Base-by-base conservation (phyloP, 2,329 filamentous ascomycete species). In the Aspergillus sp. region DNA sequence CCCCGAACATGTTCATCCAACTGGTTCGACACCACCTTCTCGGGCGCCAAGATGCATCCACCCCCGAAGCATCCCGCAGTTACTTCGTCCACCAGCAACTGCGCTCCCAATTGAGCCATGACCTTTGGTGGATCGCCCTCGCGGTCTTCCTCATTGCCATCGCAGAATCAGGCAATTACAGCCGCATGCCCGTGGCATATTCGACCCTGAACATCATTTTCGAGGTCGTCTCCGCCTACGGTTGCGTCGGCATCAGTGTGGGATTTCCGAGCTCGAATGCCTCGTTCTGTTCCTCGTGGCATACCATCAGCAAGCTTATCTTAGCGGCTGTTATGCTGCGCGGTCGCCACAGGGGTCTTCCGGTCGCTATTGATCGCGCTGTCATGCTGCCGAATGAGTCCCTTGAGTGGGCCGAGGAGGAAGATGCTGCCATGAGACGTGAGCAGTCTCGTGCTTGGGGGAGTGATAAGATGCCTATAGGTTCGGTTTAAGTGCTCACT, bases 51-150 rank as follows among this genome's bases (percentile, higher is more conserved):
- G 64, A 61, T 9, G 55, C 38, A 2, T 60, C 64, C 9, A 55
- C 56, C 28, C 60, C 63, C 7, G 72, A 76, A 45, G 67, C 65
- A 6, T 81, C 78, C 7, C 79, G 76, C 13, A 75, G 78, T 57
- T 80, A 79, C 62, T 84, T 85, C 56, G 75, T 86, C 13, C 78
- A 79, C 43, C 80, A 84, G 62, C 86, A 89, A 69, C 77, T 89
- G 21, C 83, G 85, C n/a, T 82, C 83, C 5, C 87, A 90, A 70
- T 80, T 90, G 2, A 84, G 85, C 30, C 86, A 89, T 70, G 88
- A 90, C 67, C 77, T 90, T 15, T 89, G 87, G 87, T 86, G 82
- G 77, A 83, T 90, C 13, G 82, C 85, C 3, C 72, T 89, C 0
- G 84, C 85, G 2, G 80, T 88, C 12, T 79, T 89, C 53, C 71